These are phyloP conservation scores for Neospora caninum DNA, from an alignment of 169 alveolate species.

Conservation along the genomic window DNA sequence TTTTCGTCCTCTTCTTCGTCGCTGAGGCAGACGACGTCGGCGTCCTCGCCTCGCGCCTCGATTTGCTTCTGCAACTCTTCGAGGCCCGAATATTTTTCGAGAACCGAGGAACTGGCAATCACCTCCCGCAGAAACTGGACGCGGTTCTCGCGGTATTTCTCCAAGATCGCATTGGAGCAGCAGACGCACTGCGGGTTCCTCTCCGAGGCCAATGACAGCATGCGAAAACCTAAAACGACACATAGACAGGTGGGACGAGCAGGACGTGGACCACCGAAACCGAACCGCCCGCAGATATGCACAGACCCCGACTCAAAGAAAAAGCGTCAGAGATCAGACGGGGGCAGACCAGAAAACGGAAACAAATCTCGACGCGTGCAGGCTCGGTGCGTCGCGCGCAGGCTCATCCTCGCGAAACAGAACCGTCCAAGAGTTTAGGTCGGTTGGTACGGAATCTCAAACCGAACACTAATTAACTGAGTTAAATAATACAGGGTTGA, in stretches of 20 bases:
- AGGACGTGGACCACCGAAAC: too few species aligned
- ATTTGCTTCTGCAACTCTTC: not conserved
- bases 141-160: slow-evolving; percentile 22
- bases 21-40: slow-evolving; percentile 33
- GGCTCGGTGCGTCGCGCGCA: too few species aligned
- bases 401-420: too few species aligned
- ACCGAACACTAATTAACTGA: not conserved
- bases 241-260: too few species aligned
- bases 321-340: too few species aligned
- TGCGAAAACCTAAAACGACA: slow-evolving; percentile 51
- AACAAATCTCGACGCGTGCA: too few species aligned
- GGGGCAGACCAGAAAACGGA: too few species aligned
- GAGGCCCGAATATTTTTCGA: slow-evolving; percentile 42
- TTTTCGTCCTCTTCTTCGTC: not conserved
- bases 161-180: slow-evolving; percentile 50
- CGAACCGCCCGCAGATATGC: too few species aligned
- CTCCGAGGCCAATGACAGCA: slow-evolving; percentile 63
- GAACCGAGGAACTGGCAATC: not conserved
- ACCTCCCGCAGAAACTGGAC: slow-evolving; percentile 51
- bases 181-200: slow-evolving; percentile 69
- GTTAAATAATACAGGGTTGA: not conserved
- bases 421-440: not conserved
- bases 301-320: too few species aligned
- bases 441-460: not conserved
- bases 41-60: not conserved